phyloP scores from a whole-genome alignment of 257 asterid species.

The Nyctanthes arbortristis region DNA sequence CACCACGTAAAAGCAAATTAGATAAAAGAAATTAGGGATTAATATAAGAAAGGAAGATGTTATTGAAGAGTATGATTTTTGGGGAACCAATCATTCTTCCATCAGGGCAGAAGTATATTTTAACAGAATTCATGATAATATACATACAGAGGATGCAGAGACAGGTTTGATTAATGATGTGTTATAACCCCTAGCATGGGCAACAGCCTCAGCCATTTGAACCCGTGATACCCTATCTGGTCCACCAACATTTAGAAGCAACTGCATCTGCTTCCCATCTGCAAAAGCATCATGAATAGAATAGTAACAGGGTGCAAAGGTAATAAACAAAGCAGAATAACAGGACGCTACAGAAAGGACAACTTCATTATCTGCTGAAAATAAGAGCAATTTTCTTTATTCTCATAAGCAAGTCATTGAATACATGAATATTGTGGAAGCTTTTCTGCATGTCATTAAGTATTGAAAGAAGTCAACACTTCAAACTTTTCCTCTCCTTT shows the following conservation, averaged over 20 bases:
- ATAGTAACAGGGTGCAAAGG: constrained; percentile 2
- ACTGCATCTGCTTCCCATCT: constrained; percentile 61
- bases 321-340: background rate
- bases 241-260: constrained; percentile 81
- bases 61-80: background rate
- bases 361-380: background rate
- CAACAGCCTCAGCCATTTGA: constrained; percentile 97
- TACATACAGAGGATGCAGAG: constrained; percentile 82
- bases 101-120: background rate
- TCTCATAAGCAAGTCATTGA: background rate
- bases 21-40: background rate
- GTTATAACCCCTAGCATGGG: constrained; percentile 58
- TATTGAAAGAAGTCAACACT: background rate
- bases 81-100: background rate
- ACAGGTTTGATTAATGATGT: constrained; percentile 71
- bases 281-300: constrained; percentile 25
- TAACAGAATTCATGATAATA: background rate
- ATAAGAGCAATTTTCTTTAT: constrained; percentile 9
- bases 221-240: constrained; percentile 87
- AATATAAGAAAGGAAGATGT: background rate
- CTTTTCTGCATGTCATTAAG: background rate
- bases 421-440: background rate
- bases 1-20: background rate
- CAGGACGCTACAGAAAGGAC: background rate
- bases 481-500: background rate